These are phyloP conservation scores for Monilinia laxa DNA, from an alignment of 2,329 filamentous ascomycete species.

Conservation along the genomic window DNA sequence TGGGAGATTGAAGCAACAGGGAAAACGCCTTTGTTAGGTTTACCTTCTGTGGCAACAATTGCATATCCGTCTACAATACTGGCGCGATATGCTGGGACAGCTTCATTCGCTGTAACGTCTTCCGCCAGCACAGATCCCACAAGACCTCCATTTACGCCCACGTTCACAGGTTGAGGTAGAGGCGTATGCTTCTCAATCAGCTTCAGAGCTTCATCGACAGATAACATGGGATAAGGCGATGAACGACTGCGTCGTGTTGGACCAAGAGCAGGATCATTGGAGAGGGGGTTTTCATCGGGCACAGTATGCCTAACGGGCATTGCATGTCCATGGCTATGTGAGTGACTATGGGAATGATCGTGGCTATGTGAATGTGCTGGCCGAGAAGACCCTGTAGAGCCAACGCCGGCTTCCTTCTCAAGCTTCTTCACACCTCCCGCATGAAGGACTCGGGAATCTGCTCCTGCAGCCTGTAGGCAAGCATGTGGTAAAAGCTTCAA, in stretches of 20 bases:
- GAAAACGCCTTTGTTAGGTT: slow-evolving; percentile 71
- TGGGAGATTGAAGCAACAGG: slow-evolving; percentile 86
- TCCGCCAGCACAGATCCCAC: slow-evolving; percentile 76
- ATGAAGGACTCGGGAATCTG: slow-evolving; percentile 77
- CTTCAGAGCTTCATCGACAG: slow-evolving; percentile 75
- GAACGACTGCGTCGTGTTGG: slow-evolving; percentile 73
- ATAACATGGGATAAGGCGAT: slow-evolving; percentile 90
- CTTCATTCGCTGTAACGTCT: slow-evolving; percentile 75
- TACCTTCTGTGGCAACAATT: slow-evolving; percentile 63
- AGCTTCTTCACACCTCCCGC: slow-evolving; percentile 78
- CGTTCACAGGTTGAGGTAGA: slow-evolving; percentile 53
- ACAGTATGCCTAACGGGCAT: slow-evolving; percentile 71
- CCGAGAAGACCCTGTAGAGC: slow-evolving; percentile 25
- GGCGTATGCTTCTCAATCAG: slow-evolving; percentile 75
- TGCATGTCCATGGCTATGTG: slow-evolving; percentile 56
- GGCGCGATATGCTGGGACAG: slow-evolving; percentile 88
- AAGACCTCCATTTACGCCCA: slow-evolving; percentile 62
- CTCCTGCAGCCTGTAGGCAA: slow-evolving; percentile 83
- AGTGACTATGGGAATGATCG: slow-evolving; percentile 47
- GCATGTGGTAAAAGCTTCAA: slow-evolving; percentile 92
- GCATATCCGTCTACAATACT: slow-evolving; percentile 98
- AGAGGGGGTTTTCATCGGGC: slow-evolving; percentile 55
- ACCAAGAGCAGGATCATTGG: slow-evolving; percentile 60
- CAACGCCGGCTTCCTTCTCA: slow-evolving; percentile 75
- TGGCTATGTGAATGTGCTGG: slow-evolving; percentile 50